Conservation (phyloP, 192 early-diverging fungal species). For the Mortierella hygrophila region DNA sequence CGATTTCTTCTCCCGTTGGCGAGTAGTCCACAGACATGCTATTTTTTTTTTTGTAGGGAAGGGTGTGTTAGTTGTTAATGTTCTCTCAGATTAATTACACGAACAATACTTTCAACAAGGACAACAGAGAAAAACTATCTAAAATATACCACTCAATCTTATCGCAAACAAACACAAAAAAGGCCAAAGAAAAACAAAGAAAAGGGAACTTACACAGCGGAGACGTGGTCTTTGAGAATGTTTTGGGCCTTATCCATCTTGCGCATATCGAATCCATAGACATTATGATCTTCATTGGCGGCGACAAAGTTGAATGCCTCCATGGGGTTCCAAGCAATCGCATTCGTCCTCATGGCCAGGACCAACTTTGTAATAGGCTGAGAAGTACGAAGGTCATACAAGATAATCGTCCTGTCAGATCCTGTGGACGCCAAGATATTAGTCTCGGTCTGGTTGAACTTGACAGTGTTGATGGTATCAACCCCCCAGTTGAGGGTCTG, state of each 20-base stretch:
- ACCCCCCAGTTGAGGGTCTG: constrained; percentile 91
- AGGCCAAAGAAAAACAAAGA: not conserved
- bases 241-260: constrained; percentile 88
- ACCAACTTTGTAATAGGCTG: constrained; percentile 89
- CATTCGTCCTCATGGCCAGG: constrained; percentile 91
- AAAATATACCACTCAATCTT: no score
- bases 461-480: constrained; percentile 94
- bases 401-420: constrained; percentile 92
- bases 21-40: constrained; percentile 97
- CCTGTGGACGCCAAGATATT: constrained; percentile 93
- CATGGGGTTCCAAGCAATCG: constrained; percentile 99
- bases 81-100: not conserved
- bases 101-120: no score
- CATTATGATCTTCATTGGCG: constrained; percentile 98
- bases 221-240: constrained; percentile 96
- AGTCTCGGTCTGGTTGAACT: constrained; percentile 98
- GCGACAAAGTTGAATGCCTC: constrained; percentile 96
- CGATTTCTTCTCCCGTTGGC: constrained; percentile 96
- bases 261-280: constrained; percentile 98
- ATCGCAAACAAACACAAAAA: not conserved
- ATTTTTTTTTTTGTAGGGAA: not conserved
- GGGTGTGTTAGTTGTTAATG: not conserved
- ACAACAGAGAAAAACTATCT: no score
- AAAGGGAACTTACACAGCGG: constrained; percentile 82
- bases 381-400: constrained; percentile 94